These are phyloP conservation scores for Schrenkiella parvula DNA, from an alignment of 345 rosid species.

Conservation along the genomic window DNA sequence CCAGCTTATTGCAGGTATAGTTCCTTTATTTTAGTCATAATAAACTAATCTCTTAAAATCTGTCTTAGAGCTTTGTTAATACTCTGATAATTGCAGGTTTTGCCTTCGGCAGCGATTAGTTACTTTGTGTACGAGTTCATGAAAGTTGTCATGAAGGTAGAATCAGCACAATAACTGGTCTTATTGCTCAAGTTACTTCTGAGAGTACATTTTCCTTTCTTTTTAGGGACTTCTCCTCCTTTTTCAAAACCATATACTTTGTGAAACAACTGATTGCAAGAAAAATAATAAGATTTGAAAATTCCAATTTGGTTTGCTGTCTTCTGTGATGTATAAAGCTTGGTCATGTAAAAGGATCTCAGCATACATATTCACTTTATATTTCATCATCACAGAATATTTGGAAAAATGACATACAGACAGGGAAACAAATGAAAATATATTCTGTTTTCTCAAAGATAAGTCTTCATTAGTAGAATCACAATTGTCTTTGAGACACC, in stretches of 20 bases:
- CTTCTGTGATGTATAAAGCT: conserved; percentile 1
- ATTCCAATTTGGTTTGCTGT: conserved; percentile 49
- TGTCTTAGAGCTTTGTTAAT: background rate
- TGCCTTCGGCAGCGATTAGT: conserved; percentile 82
- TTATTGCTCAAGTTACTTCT: background rate
- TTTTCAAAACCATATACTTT: background rate
- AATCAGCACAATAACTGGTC: conserved; percentile 36
- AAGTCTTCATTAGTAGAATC: conserved; percentile 4
- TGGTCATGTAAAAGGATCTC: conserved; percentile 26
- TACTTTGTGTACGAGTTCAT: conserved; percentile 80
- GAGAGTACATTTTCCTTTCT: background rate
- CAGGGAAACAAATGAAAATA: conserved; percentile 24
- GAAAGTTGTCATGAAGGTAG: conserved; percentile 79
- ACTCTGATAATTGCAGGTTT: conserved; percentile 52
- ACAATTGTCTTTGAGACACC: conserved; percentile 6
- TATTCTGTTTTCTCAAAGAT: background rate
- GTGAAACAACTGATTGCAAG: conserved; percentile 7
- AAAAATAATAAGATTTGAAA: conserved; percentile 28
- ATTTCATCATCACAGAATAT: conserved; percentile 66
- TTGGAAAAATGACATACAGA: conserved; percentile 44
- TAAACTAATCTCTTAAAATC: background rate
- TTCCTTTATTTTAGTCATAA: background rate
- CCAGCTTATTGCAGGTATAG: conserved; percentile 69
- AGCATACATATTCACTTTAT: conserved; percentile 31
- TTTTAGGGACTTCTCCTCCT: background rate